A percentile compares a stretch with the other conserved stretches of the same genome.
phyloP scores from a whole-genome alignment of 2,329 filamentous ascomycete genomes.

The Leptographium radiaticola region DNA sequence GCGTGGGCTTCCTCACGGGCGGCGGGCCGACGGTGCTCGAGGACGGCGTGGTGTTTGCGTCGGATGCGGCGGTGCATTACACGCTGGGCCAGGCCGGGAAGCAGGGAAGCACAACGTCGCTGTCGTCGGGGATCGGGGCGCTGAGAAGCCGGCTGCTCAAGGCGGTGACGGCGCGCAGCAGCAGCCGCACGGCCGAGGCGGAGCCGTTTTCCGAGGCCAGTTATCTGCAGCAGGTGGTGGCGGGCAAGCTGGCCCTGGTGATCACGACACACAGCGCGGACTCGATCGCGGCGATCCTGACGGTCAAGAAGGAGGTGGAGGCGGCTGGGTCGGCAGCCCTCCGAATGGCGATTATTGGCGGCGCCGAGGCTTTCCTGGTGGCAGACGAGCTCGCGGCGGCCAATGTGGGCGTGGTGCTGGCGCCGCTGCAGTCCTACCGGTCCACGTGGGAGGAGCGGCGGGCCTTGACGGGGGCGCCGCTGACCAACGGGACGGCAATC shows the following conservation, averaged over 20 bases:
- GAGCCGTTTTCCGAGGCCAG: constrained; percentile 32
- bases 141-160: constrained; percentile 41
- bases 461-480: constrained; percentile 48
- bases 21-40: constrained; percentile 33
- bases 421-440: constrained; percentile 43
- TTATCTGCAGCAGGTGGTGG: constrained; percentile 40
- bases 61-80: constrained; percentile 42
- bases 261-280: constrained; percentile 51
- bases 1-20: constrained; percentile 43
- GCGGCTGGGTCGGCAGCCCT: constrained; percentile 21
- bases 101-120: constrained; percentile 29
- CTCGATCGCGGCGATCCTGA: constrained; percentile 44
- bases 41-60: constrained; percentile 35
- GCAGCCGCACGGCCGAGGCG: constrained; percentile 10
- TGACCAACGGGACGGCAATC: constrained; percentile 51
- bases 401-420: constrained; percentile 44
- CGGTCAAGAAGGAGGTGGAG: constrained; percentile 45
- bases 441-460: constrained; percentile 48
- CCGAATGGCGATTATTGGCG: constrained; percentile 46
- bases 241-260: constrained; percentile 39
- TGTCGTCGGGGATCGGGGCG: constrained; percentile 38
- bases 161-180: constrained; percentile 23
- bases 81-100: constrained; percentile 37
- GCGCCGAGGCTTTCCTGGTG: constrained; percentile 48
- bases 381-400: constrained; percentile 44